Conservation (phyloP, 495 filamentous ascomycete genomes). For the Lepraria neglecta region DNA sequence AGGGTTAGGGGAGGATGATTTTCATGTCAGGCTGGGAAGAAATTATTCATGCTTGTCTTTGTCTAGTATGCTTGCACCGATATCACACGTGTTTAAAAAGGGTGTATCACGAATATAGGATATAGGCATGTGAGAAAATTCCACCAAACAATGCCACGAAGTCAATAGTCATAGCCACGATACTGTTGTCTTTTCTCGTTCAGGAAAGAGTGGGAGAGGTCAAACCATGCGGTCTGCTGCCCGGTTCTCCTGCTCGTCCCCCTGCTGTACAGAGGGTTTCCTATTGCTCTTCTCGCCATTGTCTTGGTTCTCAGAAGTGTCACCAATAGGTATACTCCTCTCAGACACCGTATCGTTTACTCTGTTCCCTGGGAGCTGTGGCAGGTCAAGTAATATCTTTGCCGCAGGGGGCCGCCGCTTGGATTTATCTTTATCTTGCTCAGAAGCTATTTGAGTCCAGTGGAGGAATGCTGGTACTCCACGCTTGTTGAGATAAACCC, state of each 20-base stretch:
- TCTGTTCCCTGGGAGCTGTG: neutral
- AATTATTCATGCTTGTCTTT: too few relatives aligned
- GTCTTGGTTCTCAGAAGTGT: neutral
- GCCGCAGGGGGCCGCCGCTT: neutral
- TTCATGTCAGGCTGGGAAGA: too few relatives aligned
- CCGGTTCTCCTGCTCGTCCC: neutral
- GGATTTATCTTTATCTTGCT: neutral
- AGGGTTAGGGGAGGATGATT: too few relatives aligned
- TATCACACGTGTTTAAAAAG: too few relatives aligned
- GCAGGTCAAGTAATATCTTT: neutral
- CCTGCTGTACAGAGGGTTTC: neutral
- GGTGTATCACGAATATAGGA: too few relatives aligned
- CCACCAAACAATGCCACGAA: too few relatives aligned
- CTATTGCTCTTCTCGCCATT: neutral
- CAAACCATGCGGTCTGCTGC: neutral
- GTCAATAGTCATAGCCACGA: too few relatives aligned
- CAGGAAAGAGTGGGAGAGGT: neutral
- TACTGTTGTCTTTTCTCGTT: too few relatives aligned
- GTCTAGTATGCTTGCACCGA: too few relatives aligned
- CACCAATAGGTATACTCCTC: neutral
- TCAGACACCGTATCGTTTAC: constrained; percentile 1
- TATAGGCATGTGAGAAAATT: too few relatives aligned
- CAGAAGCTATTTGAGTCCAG: neutral
- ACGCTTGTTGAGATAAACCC: neutral
- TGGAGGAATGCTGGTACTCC: neutral